phyloP scores from a whole-genome alignment of 2,329 filamentous ascomycete genomes.

The Colletotrichum tanaceti region DNA sequence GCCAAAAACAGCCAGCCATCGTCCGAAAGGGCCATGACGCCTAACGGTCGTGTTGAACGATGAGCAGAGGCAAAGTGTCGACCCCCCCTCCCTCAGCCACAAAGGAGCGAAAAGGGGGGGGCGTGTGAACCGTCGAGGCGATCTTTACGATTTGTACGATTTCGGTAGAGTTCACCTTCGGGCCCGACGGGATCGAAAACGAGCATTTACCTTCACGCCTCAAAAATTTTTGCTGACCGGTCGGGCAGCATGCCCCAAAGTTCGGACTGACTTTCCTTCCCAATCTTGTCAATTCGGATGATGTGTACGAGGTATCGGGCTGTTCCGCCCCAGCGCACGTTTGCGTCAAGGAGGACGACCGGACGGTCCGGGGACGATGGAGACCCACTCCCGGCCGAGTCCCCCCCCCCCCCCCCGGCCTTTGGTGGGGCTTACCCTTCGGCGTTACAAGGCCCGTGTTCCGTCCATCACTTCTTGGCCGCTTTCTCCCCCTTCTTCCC shows the following conservation, averaged over 20 bases:
- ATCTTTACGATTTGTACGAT: no score
- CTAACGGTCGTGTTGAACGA: background rate
- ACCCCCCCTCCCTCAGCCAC: background rate
- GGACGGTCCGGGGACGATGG: background rate
- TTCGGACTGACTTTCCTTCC: constrained; percentile 1
- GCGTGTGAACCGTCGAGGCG: no score
- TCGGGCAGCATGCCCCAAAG: background rate
- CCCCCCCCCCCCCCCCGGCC: no score
- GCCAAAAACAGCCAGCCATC: constrained; percentile 3
- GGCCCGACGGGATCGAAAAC: constrained; percentile 23
- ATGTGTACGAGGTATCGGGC: constrained; percentile 22
- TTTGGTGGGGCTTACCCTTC: no score
- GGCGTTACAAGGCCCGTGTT: no score
- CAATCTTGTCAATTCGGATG: constrained; percentile 17
- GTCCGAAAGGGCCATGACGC: background rate
- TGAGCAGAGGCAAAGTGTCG: background rate
- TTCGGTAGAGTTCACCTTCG: constrained; percentile 18
- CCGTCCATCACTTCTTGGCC: no score
- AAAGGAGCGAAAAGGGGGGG: no score
- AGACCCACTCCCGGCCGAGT: constrained; percentile 18
- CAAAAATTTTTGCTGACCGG: background rate
- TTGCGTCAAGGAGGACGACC: constrained; percentile 2
- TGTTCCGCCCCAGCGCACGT: constrained; percentile 13
- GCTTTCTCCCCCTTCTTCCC: background rate
- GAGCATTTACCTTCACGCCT: background rate